phyloP scores from a whole-genome alignment of 164 flowering plant species.

The Aristolochia fimbriata region DNA sequence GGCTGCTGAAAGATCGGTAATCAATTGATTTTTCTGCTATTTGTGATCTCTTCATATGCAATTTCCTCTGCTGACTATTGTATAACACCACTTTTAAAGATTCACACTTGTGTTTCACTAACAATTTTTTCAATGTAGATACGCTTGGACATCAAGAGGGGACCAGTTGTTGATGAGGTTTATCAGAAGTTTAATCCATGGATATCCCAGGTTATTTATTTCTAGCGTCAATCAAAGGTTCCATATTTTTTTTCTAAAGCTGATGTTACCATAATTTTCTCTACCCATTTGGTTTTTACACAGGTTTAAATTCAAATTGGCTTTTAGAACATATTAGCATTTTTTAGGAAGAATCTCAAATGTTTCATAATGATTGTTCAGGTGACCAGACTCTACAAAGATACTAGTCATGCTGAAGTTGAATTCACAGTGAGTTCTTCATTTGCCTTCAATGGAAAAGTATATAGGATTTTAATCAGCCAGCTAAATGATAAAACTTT shows the following conservation, averaged over 20 bases:
- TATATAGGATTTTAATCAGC: not conserved
- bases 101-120: not conserved
- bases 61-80: not conserved
- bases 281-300: not conserved
- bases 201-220: slow-evolving; percentile 67
- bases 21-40: slow-evolving; percentile 11
- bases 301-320: not conserved
- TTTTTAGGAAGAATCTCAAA: not conserved
- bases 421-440: slow-evolving; percentile 66
- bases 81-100: too few species aligned
- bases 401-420: slow-evolving; percentile 77
- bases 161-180: slow-evolving; percentile 72
- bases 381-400: slow-evolving; percentile 77
- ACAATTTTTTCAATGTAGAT: slow-evolving; percentile 29
- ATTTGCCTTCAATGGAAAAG: not conserved
- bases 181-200: slow-evolving; percentile 73
- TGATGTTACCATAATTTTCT: not conserved
- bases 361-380: slow-evolving; percentile 12
- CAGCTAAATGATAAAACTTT: too few species aligned
- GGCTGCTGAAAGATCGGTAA: slow-evolving; percentile 51
- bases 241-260: not conserved
- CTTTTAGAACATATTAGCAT: not conserved
- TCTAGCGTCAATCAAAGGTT: too few species aligned
- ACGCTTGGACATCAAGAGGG: slow-evolving; percentile 49
- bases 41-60: not conserved